Evolutionary conservation across 1,284 basidiomycete genomes (phyloP).

Genomic region (Cutaneotrichosporon dermatis): DNA sequence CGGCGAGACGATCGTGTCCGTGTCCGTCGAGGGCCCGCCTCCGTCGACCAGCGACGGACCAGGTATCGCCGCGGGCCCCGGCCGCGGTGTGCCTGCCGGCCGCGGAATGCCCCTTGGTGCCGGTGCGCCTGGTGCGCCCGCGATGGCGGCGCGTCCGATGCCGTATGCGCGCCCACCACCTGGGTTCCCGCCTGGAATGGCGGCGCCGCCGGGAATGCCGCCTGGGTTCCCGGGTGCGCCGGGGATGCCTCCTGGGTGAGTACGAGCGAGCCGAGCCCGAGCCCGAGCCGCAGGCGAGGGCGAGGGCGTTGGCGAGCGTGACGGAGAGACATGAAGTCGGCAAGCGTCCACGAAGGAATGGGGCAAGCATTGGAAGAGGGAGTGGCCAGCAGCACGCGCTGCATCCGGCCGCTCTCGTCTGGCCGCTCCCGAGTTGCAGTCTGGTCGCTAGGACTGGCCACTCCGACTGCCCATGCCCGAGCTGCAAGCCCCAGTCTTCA

Average conservation of each 20-base stretch:
- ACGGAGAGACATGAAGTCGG: no score
- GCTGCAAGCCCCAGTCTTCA: no score
- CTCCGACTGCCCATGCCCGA: no score
- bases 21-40: slow-evolving; percentile 93
- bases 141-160: slow-evolving; percentile 74
- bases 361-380: no score
- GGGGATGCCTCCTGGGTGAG: slow-evolving; percentile 24
- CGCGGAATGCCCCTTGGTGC: slow-evolving; percentile 90
- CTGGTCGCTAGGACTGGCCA: no score
- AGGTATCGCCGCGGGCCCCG: slow-evolving; percentile 65
- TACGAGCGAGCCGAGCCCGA: background rate
- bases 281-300: background rate
- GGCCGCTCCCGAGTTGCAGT: no score
- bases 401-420: no score
- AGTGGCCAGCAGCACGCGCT: no score
- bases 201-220: slow-evolving; percentile 49
- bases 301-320: background rate
- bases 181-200: slow-evolving; percentile 64
- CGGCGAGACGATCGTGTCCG: slow-evolving; percentile 92
- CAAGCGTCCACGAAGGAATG: no score
- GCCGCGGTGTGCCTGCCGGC: slow-evolving; percentile 90
- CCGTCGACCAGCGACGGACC: slow-evolving; percentile 82
- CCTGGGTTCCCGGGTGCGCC: slow-evolving; percentile 37
- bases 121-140: slow-evolving; percentile 51
- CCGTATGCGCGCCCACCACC: slow-evolving; percentile 60